A percentile compares a stretch with the other conserved stretches of the same genome.
Evolutionary conservation across 2,329 filamentous ascomycete species (phyloP).

Genomic region (Trichoderma sp.): DNA sequence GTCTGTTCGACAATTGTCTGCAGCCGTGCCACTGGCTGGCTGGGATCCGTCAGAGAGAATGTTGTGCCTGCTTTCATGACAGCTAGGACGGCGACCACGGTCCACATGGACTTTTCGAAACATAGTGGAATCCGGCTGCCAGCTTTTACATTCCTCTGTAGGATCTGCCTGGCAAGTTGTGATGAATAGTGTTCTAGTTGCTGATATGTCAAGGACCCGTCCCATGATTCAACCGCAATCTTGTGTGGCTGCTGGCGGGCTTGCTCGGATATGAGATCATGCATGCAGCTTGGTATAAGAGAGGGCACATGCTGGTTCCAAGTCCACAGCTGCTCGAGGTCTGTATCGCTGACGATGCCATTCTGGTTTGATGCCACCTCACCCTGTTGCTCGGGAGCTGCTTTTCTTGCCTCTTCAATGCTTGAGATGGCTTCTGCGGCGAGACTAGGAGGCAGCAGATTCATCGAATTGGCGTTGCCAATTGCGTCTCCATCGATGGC

Average conservation of each 20-base stretch:
- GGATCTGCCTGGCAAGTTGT: constrained; percentile 44
- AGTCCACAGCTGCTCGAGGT: constrained; percentile 46
- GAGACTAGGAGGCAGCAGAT: not conserved
- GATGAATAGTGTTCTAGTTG: constrained; percentile 48
- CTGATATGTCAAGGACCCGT: constrained; percentile 50
- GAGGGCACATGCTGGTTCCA: constrained; percentile 49
- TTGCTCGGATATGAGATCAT: constrained; percentile 48
- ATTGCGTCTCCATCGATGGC: constrained; percentile 9
- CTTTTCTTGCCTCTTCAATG: not conserved
- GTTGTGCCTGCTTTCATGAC: constrained; percentile 53
- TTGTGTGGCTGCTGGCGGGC: constrained; percentile 41
- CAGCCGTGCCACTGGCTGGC: constrained; percentile 48
- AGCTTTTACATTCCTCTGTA: constrained; percentile 38
- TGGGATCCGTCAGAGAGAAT: constrained; percentile 51
- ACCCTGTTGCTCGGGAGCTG: not conserved
- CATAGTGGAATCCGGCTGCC: constrained; percentile 52
- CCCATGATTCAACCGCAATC: constrained; percentile 52
- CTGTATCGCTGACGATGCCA: not conserved
- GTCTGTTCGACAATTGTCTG: constrained; percentile 49
- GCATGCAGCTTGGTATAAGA: constrained; percentile 47
- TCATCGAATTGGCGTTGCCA: not conserved
- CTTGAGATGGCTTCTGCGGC: not conserved
- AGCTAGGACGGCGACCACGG: constrained; percentile 47
- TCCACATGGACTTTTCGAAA: constrained; percentile 53
- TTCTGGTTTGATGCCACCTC: not conserved